A percentile compares a stretch with the other conserved stretches of the same genome.
Evolutionary conservation across 192 early-diverging fungal genomes (phyloP).

Genomic region (Coemansia sp.): DNA sequence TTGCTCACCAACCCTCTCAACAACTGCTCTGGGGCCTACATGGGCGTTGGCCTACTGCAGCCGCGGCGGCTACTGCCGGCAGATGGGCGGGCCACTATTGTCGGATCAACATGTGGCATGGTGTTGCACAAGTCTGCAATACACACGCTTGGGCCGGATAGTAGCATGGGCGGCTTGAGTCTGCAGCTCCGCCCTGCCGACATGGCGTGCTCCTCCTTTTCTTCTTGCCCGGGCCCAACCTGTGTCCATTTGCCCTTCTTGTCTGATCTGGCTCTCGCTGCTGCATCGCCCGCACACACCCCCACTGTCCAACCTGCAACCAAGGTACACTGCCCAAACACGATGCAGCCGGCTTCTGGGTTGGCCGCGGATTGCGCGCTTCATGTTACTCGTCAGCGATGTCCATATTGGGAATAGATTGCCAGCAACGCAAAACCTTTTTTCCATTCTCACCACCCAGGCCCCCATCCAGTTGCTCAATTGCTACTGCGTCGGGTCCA

Average conservation of each 20-base stretch:
- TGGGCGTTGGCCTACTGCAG: too few relatives aligned
- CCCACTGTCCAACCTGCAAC: not conserved
- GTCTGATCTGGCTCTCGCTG: not conserved
- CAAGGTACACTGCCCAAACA: not conserved
- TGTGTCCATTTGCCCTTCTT: too few relatives aligned
- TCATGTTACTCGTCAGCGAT: conserved; percentile 4
- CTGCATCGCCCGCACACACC: not conserved
- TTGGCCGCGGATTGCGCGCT: not conserved
- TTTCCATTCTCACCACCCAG: conserved; percentile 9
- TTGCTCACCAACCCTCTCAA: too few relatives aligned
- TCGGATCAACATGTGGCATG: too few relatives aligned
- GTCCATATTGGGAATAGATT: conserved; percentile 24
- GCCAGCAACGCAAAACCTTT: conserved; percentile 4
- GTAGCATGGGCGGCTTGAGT: too few relatives aligned
- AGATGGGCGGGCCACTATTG: too few relatives aligned
- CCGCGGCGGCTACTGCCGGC: too few relatives aligned
- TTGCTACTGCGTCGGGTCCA: conserved; percentile 13
- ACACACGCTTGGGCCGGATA: too few relatives aligned
- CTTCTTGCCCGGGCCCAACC: too few relatives aligned
- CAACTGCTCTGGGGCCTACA: too few relatives aligned
- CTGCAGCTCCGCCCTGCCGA: too few relatives aligned
- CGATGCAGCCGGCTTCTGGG: not conserved
- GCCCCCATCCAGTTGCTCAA: conserved; percentile 12
- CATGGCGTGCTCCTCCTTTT: too few relatives aligned
- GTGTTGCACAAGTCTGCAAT: not conserved